Base-by-base conservation (phyloP, 495 filamentous ascomycete genomes). In the Talaromyces adpressus region DNA sequence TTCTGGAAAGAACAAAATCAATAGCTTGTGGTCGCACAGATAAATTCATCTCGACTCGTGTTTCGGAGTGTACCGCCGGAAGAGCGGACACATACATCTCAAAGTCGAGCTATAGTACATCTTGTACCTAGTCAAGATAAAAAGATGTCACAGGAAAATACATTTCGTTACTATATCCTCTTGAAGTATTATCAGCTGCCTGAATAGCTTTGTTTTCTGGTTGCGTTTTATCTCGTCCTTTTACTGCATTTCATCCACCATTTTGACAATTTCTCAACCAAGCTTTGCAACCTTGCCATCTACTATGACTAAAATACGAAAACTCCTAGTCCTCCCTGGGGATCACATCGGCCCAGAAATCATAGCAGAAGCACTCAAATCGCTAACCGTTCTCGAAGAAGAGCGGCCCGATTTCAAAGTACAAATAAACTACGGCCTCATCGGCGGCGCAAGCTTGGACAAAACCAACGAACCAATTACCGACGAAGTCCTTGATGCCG, bases 331-430 rank as follows among this genome's bases (percentile, higher is more conserved):
- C 0, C 59, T 75, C 25, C 70, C 72, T 7, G 71, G 54, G 8
- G 73, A 75, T 64, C 72, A 71, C 14, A 71, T 75, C 32, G 74
- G 73, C 12, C 64, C 64, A 9, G 73, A 74, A 58, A 71, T 76
- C 1, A 72, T 73, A 57, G 36, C 62, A 51, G 73, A 70, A 22
- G 73, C 69, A 12, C 68, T 65, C 12, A 56, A 63, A 52, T 65
- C 72, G 18, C 60, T 76, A 12, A 22, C 68, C 29, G 56, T 66
- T 5, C 62, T 76, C 6, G 60, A 68, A 25, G 61, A 63, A 22
- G 56, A 30, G 20, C 63, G 68, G 2, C 59, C 64, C 23, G 64
- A 68, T 7, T 73, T 76, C 60, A 62, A 68, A 36, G 51, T 76
- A n/a, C 25, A 61, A 45, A 30, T 61, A 51, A 52, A 67, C 18